Conservation (phyloP, 2,329 filamentous ascomycete species). For the Botrytis fragariae region DNA sequence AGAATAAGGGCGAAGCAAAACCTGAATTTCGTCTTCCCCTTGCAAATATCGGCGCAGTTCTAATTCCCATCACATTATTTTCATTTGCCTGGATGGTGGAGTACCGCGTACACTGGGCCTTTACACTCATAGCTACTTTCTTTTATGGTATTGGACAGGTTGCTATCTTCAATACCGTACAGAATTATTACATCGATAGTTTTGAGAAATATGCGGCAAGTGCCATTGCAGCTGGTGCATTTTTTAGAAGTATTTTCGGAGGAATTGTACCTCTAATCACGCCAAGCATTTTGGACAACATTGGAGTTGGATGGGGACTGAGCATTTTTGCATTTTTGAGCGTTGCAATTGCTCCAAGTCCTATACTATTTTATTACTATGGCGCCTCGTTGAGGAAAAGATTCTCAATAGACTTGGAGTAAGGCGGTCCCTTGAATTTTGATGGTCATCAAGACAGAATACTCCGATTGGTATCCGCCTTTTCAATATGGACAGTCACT, state of each 20-base stretch:
- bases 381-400: constrained; percentile 47
- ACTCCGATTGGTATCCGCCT: neutral
- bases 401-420: constrained; percentile 42
- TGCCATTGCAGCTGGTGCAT: constrained; percentile 49
- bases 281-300: constrained; percentile 43
- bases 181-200: constrained; percentile 54
- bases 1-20: constrained; percentile 43
- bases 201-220: constrained; percentile 51
- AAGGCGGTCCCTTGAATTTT: neutral
- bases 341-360: constrained; percentile 48
- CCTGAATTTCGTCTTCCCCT: constrained; percentile 43
- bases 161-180: constrained; percentile 51
- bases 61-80: constrained; percentile 58
- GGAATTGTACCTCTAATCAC: constrained; percentile 48
- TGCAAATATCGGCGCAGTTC: constrained; percentile 49
- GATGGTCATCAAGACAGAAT: neutral
- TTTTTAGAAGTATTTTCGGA: constrained; percentile 47
- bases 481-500: neutral
- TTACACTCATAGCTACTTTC: constrained; percentile 52
- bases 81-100: constrained; percentile 59
- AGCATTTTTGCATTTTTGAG: constrained; percentile 47
- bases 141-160: constrained; percentile 51
- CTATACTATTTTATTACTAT: constrained; percentile 48
- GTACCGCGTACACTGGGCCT: constrained; percentile 54
- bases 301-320: constrained; percentile 52